Evolutionary conservation across 805 yeast species (phyloP).

Genomic region (Kuraishia ogatae): DNA sequence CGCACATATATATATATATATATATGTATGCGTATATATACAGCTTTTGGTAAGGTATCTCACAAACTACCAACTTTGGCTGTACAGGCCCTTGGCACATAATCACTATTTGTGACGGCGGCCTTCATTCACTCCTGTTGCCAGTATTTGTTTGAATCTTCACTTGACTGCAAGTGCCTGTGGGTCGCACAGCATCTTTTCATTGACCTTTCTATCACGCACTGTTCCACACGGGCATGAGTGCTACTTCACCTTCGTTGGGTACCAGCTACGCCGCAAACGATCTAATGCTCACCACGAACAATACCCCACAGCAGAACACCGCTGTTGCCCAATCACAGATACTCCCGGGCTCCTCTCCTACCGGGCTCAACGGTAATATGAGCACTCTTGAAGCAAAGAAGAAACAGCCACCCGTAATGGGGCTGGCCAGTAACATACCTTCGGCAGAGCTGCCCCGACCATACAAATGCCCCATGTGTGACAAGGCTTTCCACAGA

Average conservation of each 20-base stretch:
- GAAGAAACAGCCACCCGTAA: background rate
- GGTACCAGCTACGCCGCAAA: background rate
- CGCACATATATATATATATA: background rate
- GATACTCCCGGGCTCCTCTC: background rate
- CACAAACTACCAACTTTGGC: background rate
- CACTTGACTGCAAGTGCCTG: background rate
- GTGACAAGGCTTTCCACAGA: constrained; percentile 68
- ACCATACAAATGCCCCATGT: constrained; percentile 69
- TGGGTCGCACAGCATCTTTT: no score
- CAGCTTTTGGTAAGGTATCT: background rate
- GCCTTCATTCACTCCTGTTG: background rate
- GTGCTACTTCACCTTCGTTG: background rate
- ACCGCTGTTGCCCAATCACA: background rate
- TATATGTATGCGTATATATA: background rate
- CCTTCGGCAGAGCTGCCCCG: constrained; percentile 14
- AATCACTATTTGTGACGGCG: background rate
- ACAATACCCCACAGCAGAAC: background rate
- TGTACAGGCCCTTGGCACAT: no score
- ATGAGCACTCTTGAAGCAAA: background rate
- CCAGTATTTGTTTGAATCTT: background rate
- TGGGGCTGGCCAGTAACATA: background rate
- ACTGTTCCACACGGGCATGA: background rate
- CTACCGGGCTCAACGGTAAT: background rate
- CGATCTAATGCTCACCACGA: background rate
- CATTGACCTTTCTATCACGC: background rate